phyloP scores from a whole-genome alignment of 352 stramenopile species.

The Phytophthora boehmeriae region DNA sequence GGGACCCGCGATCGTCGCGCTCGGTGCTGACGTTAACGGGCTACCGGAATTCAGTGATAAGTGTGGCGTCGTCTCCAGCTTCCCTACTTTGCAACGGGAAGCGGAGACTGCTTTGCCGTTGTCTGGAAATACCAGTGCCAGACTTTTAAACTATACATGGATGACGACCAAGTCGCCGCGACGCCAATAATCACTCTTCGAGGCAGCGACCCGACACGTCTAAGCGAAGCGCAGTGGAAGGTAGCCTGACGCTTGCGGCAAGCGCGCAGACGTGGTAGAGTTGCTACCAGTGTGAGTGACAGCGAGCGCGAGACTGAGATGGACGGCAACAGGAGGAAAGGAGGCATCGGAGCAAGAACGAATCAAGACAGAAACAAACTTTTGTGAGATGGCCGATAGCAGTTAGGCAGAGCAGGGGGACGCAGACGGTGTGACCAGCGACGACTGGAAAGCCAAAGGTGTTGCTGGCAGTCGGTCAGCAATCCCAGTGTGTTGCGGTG shows the following conservation, averaged over 20 bases:
- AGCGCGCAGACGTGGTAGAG: slow-evolving; percentile 12
- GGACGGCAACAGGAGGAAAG: slow-evolving; percentile 23
- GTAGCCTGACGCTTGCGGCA: slow-evolving; percentile 22
- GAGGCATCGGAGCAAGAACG: slow-evolving; percentile 31
- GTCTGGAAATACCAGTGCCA: slow-evolving; percentile 90
- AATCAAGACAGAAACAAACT: slow-evolving; percentile 37
- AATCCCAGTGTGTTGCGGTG: slow-evolving; percentile 11
- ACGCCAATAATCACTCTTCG: slow-evolving; percentile 19
- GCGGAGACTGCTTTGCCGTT: slow-evolving; percentile 84
- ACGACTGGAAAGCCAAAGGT: background rate
- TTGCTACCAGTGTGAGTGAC: slow-evolving; percentile 12
- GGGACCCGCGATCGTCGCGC: slow-evolving; percentile 82
- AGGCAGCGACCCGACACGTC: slow-evolving; percentile 9
- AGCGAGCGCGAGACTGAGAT: slow-evolving; percentile 27
- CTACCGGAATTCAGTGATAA: slow-evolving; percentile 90
- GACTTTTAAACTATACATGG: slow-evolving; percentile 81
- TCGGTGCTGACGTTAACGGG: slow-evolving; percentile 84
- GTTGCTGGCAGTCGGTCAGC: background rate
- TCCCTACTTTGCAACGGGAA: slow-evolving; percentile 89
- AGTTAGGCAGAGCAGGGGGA: slow-evolving; percentile 32
- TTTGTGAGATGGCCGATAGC: slow-evolving; percentile 40
- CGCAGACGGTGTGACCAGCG: slow-evolving; percentile 7
- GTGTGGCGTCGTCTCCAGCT: slow-evolving; percentile 81
- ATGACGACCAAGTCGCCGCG: slow-evolving; percentile 30
- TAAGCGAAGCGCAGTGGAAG: slow-evolving; percentile 33